phyloP scores from a whole-genome alignment of 2,329 filamentous ascomycete genomes.

The Colletotrichum incanum region DNA sequence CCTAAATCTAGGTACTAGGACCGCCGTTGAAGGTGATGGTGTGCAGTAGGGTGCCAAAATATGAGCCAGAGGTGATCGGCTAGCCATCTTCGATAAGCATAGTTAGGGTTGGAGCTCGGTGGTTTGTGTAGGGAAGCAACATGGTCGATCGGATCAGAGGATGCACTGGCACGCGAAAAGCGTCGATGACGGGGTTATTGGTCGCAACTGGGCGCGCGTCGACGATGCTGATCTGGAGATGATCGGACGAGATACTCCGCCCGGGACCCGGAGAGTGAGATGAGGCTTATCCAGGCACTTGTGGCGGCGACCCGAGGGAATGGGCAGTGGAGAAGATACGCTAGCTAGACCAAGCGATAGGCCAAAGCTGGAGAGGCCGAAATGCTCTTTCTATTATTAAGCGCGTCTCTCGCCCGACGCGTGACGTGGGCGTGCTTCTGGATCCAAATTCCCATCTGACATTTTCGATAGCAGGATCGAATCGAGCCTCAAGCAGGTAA shows the following conservation, averaged over 20 bases:
- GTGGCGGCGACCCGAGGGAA: constrained; percentile 32
- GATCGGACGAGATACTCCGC: constrained; percentile 37
- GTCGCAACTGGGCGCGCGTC: neutral
- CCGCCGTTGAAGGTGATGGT: neutral
- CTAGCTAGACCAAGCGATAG: neutral
- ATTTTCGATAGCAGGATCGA: constrained; percentile 5
- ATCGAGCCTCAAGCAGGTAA: constrained; percentile 4
- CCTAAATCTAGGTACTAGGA: neutral
- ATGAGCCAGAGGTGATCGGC: neutral
- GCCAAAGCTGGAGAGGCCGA: constrained; percentile 1
- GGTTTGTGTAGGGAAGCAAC: neutral
- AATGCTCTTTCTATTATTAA: neutral
- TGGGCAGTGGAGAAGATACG: constrained; percentile 17
- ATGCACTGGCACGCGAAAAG: neutral
- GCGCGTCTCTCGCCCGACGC: neutral
- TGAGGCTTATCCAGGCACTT: constrained; percentile 32
- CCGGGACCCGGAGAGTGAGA: constrained; percentile 1
- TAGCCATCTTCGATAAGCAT: neutral
- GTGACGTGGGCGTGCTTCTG: neutral
- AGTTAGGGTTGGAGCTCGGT: neutral
- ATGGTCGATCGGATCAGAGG: neutral
- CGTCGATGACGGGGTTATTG: neutral
- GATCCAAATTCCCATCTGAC: constrained; percentile 10
- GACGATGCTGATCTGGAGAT: neutral
- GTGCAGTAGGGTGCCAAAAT: neutral